These are phyloP conservation scores for Prototheca wickerhamii DNA, from an alignment of 163 green algal species.

Conservation along the genomic window DNA sequence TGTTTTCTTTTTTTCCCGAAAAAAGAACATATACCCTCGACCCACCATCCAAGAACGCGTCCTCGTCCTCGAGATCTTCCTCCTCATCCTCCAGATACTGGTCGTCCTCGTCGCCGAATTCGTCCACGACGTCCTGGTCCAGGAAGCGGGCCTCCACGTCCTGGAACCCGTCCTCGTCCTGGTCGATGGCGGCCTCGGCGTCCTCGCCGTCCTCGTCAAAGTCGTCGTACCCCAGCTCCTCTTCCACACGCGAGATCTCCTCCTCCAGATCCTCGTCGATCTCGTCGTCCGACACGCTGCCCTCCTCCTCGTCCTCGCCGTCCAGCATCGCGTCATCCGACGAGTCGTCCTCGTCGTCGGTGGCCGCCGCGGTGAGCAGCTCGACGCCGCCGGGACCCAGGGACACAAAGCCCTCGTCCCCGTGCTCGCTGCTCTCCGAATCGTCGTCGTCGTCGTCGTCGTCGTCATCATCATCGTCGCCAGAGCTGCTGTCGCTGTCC, in stretches of 20 bases:
- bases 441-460: slow-evolving; percentile 19
- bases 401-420: slow-evolving; percentile 13
- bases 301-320: slow-evolving; percentile 17
- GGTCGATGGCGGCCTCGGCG: neutral
- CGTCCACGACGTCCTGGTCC: slow-evolving; percentile 13
- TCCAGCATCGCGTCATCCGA: slow-evolving; percentile 27
- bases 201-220: slow-evolving; percentile 18
- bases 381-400: neutral
- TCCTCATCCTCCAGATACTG: slow-evolving; percentile 13
- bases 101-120: slow-evolving; percentile 16
- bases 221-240: slow-evolving; percentile 17
- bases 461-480: slow-evolving; percentile 19
- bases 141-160: neutral
- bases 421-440: slow-evolving; percentile 19
- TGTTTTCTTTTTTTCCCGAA: neutral
- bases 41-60: slow-evolving; percentile 24
- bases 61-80: slow-evolving; percentile 29
- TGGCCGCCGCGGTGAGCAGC: neutral
- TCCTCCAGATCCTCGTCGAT: neutral
- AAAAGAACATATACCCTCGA: neutral
- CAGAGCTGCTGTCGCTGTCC: neutral
- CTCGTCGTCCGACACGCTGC: neutral
- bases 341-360: slow-evolving; percentile 26
- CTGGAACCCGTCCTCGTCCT: neutral
- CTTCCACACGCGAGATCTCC: neutral